A percentile compares a stretch with the other conserved stretches of the same genome.
Evolutionary conservation across 331 rosid genomes (phyloP).

Genomic region (Spiraea crenata): DNA sequence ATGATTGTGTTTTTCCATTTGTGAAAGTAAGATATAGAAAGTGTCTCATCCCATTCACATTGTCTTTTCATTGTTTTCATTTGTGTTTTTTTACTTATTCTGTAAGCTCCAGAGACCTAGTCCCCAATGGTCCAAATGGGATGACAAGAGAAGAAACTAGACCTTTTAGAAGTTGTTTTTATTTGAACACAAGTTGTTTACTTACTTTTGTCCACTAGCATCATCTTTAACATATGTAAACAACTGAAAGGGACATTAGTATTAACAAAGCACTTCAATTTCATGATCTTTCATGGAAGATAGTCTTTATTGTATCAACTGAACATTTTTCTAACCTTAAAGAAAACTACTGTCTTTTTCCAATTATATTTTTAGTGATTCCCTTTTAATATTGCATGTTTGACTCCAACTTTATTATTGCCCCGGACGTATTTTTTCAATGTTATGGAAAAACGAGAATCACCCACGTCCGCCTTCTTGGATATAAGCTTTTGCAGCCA

Average conservation of each 20-base stretch:
- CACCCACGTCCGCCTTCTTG: too few species aligned
- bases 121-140: slow-evolving; percentile 3
- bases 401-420: neutral
- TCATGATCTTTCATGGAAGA: neutral
- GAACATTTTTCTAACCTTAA: slow-evolving; percentile 1
- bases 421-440: too few species aligned
- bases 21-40: too few species aligned
- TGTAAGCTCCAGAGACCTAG: neutral
- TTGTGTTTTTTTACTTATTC: too few species aligned
- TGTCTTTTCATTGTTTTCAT: too few species aligned
- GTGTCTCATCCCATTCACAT: too few species aligned
- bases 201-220: neutral
- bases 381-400: neutral
- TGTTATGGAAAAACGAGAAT: too few species aligned
- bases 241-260: neutral
- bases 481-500: neutral
- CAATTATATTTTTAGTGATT: neutral
- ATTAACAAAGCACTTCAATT: too few species aligned
- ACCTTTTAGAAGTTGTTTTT: neutral
- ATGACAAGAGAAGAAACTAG: neutral
- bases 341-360: neutral
- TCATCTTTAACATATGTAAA: neutral
- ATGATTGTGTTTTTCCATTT: too few species aligned
- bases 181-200: neutral
- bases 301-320: neutral